phyloP scores from a whole-genome alignment of 805 yeast genomes.

The Ogataea trehalophila region DNA sequence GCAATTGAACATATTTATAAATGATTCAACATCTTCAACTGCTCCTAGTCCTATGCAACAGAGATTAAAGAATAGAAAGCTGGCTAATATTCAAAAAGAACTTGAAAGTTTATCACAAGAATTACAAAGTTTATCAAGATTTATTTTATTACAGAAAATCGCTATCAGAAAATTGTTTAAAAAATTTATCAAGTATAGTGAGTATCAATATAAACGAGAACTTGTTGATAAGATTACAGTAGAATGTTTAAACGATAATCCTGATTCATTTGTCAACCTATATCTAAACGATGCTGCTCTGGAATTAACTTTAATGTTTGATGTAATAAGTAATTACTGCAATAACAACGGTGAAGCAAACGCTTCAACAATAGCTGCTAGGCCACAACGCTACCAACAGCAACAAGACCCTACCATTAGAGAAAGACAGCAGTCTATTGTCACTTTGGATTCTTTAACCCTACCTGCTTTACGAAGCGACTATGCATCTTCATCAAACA shows the following conservation, averaged over 20 bases:
- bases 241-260: slow-evolving; percentile 31
- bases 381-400: not conserved
- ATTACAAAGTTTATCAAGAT: slow-evolving; percentile 63
- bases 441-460: slow-evolving; percentile 22
- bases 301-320: slow-evolving; percentile 52
- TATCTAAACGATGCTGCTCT: slow-evolving; percentile 59
- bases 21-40: slow-evolving; percentile 8
- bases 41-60: slow-evolving; percentile 7
- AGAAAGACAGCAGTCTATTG: slow-evolving; percentile 9
- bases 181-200: slow-evolving; percentile 51
- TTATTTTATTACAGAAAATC: slow-evolving; percentile 66
- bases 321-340: slow-evolving; percentile 34
- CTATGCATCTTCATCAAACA: slow-evolving; percentile 1
- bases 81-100: slow-evolving; percentile 30
- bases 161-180: slow-evolving; percentile 70
- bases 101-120: slow-evolving; percentile 42
- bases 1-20: slow-evolving; percentile 24
- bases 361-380: not conserved
- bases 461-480: slow-evolving; percentile 8
- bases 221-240: slow-evolving; percentile 29
- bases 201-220: slow-evolving; percentile 28
- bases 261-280: slow-evolving; percentile 53
- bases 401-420: not conserved
- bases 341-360: not conserved
- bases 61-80: slow-evolving; percentile 20